Base-by-base conservation (phyloP, 192 early-diverging fungal genomes). In the Entomortierella beljakovae region DNA sequence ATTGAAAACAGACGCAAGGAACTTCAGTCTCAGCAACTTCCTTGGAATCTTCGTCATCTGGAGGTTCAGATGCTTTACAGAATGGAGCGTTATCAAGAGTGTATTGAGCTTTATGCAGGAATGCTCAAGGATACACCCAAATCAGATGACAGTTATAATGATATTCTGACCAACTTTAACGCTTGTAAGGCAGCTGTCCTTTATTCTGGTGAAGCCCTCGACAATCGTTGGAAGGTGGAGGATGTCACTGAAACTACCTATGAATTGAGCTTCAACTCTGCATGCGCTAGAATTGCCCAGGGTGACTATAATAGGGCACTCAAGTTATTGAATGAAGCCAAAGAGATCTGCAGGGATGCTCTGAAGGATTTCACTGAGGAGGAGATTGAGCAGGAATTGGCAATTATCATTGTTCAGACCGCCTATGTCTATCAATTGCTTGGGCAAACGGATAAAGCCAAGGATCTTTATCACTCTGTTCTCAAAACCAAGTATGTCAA, bases 11-110 rank as follows among this genome's bases (percentile, higher is more conserved):
- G n/a, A 66, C 84, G 59, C 22, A 61, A 64, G 43, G 68, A 73
- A 48, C 33, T 65, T 29, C 55, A 42, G 23, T 11, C 57, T 2
- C 37, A 56, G 15, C 26, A 57, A 15, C 75, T 79, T 16, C 42
- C 67, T 15, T 71, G 80, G 54, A 67, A 81, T 31, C 68, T 91
- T 16, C 62, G 70, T 48, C 86, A 89, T 35, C 62, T 93, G 31
- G 89, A 93, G 70, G 91, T 87, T 28, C 92, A 93, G 84, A 71
- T 91, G 85, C 87, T 93, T 31, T 91, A 90, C 51, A 82, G 88
- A 20, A 70, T 85, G 68, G 90, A 91, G 61, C 66, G 86, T 35
- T 90, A 84, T 43, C 81, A 68, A 26, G 81, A 76, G 11, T 83
- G 81, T 32, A 49, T 88, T 10, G 81, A 75, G 18, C 51, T 85